These are phyloP conservation scores for Ogataea paradorogensis DNA, from an alignment of 805 yeast genomes.

Conservation along the genomic window DNA sequence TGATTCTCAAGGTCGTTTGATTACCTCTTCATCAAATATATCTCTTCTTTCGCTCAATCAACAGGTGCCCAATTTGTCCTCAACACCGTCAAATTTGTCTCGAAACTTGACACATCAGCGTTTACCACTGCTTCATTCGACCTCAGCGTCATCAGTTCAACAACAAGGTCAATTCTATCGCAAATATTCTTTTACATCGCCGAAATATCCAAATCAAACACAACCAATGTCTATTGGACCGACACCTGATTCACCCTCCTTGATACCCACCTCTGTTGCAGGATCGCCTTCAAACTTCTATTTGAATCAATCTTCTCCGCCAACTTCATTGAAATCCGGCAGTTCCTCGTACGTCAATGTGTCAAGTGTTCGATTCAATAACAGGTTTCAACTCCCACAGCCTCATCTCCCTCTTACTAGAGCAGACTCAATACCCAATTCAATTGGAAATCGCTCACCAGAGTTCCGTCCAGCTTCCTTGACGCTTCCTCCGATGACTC, in stretches of 20 bases:
- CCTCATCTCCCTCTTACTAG: slow-evolving; percentile 15
- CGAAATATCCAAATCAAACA: slow-evolving; percentile 7
- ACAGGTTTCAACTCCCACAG: slow-evolving; percentile 19
- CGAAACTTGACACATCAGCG: slow-evolving; percentile 21
- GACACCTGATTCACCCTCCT: slow-evolving; percentile 50
- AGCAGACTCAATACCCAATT: slow-evolving; percentile 25
- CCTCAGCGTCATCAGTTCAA: slow-evolving; percentile 8
- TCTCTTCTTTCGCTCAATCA: slow-evolving; percentile 35
- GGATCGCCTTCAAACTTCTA: slow-evolving; percentile 57
- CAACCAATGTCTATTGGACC: slow-evolving; percentile 10
- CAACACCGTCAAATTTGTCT: slow-evolving; percentile 16
- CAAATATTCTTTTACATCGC: slow-evolving; percentile 22
- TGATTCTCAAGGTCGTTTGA: slow-evolving; percentile 31
- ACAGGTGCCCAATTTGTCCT: slow-evolving; percentile 14
- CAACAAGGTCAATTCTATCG: slow-evolving; percentile 13
- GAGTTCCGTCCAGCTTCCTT: slow-evolving; percentile 34
- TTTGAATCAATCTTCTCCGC: slow-evolving; percentile 53
- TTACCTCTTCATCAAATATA: slow-evolving; percentile 36
- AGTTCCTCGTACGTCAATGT: slow-evolving; percentile 21
- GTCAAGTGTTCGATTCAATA: slow-evolving; percentile 7
- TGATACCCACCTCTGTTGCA: slow-evolving; percentile 49
- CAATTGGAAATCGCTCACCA: slow-evolving; percentile 34
- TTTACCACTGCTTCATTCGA: slow-evolving; percentile 14
- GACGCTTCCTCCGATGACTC: slow-evolving; percentile 38
- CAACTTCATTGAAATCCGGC: slow-evolving; percentile 34